phyloP scores from a whole-genome alignment of 2,329 filamentous ascomycete species.

The Truncatella angustata region DNA sequence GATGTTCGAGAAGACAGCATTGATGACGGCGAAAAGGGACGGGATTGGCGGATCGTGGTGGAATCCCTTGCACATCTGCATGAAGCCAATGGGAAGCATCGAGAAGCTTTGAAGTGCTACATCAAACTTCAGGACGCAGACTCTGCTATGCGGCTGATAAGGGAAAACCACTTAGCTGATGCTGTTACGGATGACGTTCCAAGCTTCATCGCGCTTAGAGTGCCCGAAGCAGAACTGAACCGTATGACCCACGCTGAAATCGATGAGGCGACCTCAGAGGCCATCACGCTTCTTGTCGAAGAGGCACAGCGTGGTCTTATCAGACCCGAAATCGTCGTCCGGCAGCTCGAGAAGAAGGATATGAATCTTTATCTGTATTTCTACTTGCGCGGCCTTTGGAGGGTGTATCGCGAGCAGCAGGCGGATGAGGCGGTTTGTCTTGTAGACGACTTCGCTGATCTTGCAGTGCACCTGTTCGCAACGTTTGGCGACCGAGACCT shows the following conservation, averaged over 20 bases:
- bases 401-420: constrained; percentile 58
- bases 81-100: constrained; percentile 74
- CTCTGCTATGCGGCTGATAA: constrained; percentile 80
- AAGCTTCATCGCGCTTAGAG: constrained; percentile 82
- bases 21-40: constrained; percentile 67
- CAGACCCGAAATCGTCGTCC: constrained; percentile 71
- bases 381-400: constrained; percentile 86
- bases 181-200: constrained; percentile 87
- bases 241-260: constrained; percentile 68
- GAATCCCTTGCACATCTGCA: constrained; percentile 82
- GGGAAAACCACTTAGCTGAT: constrained; percentile 85
- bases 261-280: constrained; percentile 76
- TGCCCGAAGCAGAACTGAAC: constrained; percentile 67
- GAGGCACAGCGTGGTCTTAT: constrained; percentile 90
- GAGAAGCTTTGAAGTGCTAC: constrained; percentile 84
- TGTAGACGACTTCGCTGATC: constrained; percentile 83
- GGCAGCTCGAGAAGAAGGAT: constrained; percentile 68
- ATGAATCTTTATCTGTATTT: constrained; percentile 82
- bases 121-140: constrained; percentile 91
- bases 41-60: constrained; percentile 89
- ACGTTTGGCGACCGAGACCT: constrained; percentile 75
- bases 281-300: constrained; percentile 81
- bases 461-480: constrained; percentile 83
- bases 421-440: constrained; percentile 62
- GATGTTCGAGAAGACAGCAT: constrained; percentile 74